phyloP scores from a whole-genome alignment of 495 filamentous ascomycete species.

The Thermochaetoides thermophila region DNA sequence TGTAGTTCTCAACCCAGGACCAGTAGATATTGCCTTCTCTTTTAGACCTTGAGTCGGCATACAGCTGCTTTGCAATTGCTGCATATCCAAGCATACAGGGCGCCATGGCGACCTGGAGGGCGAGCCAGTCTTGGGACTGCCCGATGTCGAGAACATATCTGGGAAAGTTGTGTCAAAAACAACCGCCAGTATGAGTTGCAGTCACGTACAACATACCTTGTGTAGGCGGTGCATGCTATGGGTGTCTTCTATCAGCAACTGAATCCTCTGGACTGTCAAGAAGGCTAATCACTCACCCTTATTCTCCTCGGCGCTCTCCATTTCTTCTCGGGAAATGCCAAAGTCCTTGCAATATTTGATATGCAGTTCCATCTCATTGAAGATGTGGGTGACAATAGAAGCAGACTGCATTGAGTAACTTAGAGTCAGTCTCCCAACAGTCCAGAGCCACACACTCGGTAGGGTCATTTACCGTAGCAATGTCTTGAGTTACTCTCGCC shows the following conservation, averaged over 20 bases:
- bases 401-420: constrained; percentile 39
- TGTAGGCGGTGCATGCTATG: constrained; percentile 60
- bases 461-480: constrained; percentile 37
- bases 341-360: constrained; percentile 66
- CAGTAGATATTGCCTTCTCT: constrained; percentile 63
- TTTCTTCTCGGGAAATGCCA: constrained; percentile 59
- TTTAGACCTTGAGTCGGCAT: constrained; percentile 39
- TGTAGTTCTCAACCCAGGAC: constrained; percentile 82
- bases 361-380: constrained; percentile 67
- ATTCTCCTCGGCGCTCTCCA: constrained; percentile 57
- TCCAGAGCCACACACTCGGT: too few relatives aligned
- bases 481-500: constrained; percentile 54
- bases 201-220: constrained; percentile 25
- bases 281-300: constrained; percentile 47
- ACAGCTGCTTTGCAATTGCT: constrained; percentile 53
- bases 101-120: constrained; percentile 65
- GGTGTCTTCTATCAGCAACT: too few relatives aligned
- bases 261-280: too few relatives aligned
- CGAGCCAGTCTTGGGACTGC: constrained; percentile 72
- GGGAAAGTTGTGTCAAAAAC: background rate
- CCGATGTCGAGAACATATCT: constrained; percentile 83
- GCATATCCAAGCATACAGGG: constrained; percentile 81
- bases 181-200: background rate
- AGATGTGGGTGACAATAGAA: constrained; percentile 54
- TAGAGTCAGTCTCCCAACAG: constrained; percentile 1